A percentile compares a stretch with the other conserved stretches of the same genome.
These are phyloP conservation scores for Fusarium sambucinum DNA, from an alignment of 2,329 filamentous ascomycete species.

Conservation along the genomic window DNA sequence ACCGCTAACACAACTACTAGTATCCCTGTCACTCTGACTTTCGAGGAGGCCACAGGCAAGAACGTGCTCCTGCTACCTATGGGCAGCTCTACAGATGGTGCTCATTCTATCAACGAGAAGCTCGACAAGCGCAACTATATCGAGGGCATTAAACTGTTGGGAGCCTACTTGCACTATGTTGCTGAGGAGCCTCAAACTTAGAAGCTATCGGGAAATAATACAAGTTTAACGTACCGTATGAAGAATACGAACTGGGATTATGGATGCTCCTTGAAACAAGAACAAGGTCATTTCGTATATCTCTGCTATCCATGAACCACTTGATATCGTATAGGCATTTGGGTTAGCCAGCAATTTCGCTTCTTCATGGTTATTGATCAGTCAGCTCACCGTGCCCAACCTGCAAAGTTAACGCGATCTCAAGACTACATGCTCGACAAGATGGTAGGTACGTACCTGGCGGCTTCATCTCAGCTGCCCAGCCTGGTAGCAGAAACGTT, in stretches of 20 bases:
- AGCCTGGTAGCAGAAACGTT: too few species aligned
- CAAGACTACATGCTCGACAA: background rate
- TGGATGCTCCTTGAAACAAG: background rate
- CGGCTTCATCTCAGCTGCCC: background rate
- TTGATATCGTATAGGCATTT: background rate
- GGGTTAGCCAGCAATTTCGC: background rate
- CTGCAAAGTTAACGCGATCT: background rate
- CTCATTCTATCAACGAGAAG: slow-evolving; percentile 99
- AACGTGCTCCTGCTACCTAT: slow-evolving; percentile 96
- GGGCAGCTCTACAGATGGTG: slow-evolving; percentile 96
- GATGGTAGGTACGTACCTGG: slow-evolving; percentile 25
- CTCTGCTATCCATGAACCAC: background rate
- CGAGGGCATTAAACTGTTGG: slow-evolving; percentile 94
- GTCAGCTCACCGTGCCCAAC: background rate
- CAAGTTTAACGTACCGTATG: slow-evolving; percentile 27
- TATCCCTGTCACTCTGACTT: slow-evolving; percentile 96
- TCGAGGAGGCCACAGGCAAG: slow-evolving; percentile 97
- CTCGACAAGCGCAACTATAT: slow-evolving; percentile 98
- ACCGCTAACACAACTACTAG: slow-evolving; percentile 58
- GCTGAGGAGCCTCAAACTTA: slow-evolving; percentile 80
- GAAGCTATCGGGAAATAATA: slow-evolving; percentile 22
- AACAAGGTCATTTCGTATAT: background rate
- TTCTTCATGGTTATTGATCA: background rate
- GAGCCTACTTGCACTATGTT: slow-evolving; percentile 95
- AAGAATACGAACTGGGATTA: slow-evolving; percentile 9